Evolutionary conservation across 441 rosid species (phyloP).

Genomic region (Eutrema salsugineum): DNA sequence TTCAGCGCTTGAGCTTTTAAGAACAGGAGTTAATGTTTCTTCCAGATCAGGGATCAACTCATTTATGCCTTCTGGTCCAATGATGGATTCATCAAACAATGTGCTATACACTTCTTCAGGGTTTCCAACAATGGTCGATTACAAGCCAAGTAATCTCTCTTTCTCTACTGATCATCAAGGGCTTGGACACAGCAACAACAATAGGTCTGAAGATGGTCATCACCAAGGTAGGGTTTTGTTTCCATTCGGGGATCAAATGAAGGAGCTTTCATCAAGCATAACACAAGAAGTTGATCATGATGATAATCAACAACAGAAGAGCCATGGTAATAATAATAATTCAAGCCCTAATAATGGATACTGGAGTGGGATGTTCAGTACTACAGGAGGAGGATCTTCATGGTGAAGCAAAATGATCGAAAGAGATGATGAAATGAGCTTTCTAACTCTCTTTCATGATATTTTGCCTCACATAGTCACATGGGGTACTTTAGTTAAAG

Average conservation of each 20-base stretch:
- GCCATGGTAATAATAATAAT: conserved; percentile 20
- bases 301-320: conserved; percentile 41
- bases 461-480: conserved; percentile 36
- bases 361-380: conserved; percentile 72
- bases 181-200: conserved; percentile 33
- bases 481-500: conserved; percentile 35
- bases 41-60: conserved; percentile 49
- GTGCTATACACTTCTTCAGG: conserved; percentile 49
- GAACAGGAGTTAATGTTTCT: conserved; percentile 34
- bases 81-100: conserved; percentile 42
- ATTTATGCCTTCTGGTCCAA: conserved; percentile 43
- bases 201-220: conserved; percentile 30
- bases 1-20: conserved; percentile 63
- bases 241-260: conserved; percentile 62
- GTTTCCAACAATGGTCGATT: conserved; percentile 55
- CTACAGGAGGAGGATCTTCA: conserved; percentile 58
- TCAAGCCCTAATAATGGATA: conserved; percentile 52
- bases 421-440: conserved; percentile 25
- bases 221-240: conserved; percentile 52
- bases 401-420: conserved; percentile 49
- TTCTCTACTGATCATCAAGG: conserved; percentile 53
- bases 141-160: conserved; percentile 52
- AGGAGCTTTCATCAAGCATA: conserved; percentile 40
- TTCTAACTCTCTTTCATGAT: conserved; percentile 31
- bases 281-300: conserved; percentile 49